Base-by-base conservation (phyloP, 202 grass and related monocot species). In the Hordeum pubiflorum region DNA sequence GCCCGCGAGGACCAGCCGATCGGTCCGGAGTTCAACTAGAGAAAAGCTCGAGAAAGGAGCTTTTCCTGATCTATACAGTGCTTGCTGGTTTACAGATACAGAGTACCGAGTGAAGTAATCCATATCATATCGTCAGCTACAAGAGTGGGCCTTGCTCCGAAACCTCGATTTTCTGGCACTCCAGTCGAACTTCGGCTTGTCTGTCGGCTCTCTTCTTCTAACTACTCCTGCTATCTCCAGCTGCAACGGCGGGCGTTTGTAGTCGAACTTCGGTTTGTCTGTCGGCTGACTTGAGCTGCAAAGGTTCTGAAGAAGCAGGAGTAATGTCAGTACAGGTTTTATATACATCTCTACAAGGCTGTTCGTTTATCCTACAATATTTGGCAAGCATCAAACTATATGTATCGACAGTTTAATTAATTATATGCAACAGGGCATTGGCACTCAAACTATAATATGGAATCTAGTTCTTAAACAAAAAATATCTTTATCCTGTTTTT, bases 31-130 rank as follows among this genome's bases (percentile, higher is more conserved):
- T 78, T 64, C 60, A 40, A 29, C 79, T 63, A 58, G 40, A 23
- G 69, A 63, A 41, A 79, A 83, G 69, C 83, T 86, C 83, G 17
- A 67, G 67, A 69, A 26, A 23, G 11, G 63, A 76, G 77, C 46
- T 74, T 77, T 74, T 77, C 63, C 55, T 58, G 39, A 17, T 15
- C 71, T 65, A 62, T 65, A 62, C 40, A 40, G 38, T 52, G 12
- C 4, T 50, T 68, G 22, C 43, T 56, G 37, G 23, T 70, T 17
- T 54, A 44, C 39, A 63, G 55, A 61, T 10, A 8, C 46, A 69
- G 58, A 66, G 21, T 60, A 75, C 62, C 18, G 2, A 50, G 38
- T 68, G 37, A 21, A 69, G 17, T 43, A 33, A 69, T 41, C 40
- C 69, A 76, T 61, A 61, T 9, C 64, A 14, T 44, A 44, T 10